A percentile compares a stretch with the other conserved stretches of the same genome.
These are phyloP conservation scores for Triadica sebifera DNA, from an alignment of 345 rosid species.

Conservation along the genomic window DNA sequence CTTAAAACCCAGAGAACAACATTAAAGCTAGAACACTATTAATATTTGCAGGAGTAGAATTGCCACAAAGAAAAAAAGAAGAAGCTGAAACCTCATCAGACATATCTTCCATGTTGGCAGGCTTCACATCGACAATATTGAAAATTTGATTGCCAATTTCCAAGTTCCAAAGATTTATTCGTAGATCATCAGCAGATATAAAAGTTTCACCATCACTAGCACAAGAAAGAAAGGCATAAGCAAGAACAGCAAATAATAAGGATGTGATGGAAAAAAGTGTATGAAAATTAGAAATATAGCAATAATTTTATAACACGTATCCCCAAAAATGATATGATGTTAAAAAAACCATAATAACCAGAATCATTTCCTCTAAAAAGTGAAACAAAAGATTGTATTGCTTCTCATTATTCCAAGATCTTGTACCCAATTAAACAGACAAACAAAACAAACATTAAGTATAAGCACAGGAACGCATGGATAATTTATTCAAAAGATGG, in stretches of 20 bases:
- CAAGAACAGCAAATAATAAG: not conserved
- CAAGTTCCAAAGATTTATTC: constrained; percentile 66
- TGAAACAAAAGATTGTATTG: not conserved
- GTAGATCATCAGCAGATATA: constrained; percentile 64
- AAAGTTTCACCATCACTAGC: constrained; percentile 64
- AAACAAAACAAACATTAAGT: not conserved
- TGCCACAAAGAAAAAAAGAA: not conserved
- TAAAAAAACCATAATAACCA: not conserved
- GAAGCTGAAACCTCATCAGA: constrained; percentile 37
- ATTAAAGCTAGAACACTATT: not conserved
- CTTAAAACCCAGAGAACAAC: not conserved
- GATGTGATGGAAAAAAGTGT: not conserved
- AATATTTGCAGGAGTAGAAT: not conserved
- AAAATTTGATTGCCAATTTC: constrained; percentile 65
- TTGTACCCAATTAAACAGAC: not conserved
- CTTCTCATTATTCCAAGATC: not conserved
- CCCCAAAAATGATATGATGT: not conserved
- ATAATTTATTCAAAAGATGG: not conserved
- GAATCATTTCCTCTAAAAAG: not conserved
- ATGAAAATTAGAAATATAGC: not conserved
- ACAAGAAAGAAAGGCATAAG: constrained; percentile 4
- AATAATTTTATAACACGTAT: not conserved
- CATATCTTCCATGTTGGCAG: constrained; percentile 62
- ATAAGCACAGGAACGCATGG: not conserved
- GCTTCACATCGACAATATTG: constrained; percentile 59